phyloP scores from a whole-genome alignment of 441 rosid genomes.

The Jatropha podagrica region DNA sequence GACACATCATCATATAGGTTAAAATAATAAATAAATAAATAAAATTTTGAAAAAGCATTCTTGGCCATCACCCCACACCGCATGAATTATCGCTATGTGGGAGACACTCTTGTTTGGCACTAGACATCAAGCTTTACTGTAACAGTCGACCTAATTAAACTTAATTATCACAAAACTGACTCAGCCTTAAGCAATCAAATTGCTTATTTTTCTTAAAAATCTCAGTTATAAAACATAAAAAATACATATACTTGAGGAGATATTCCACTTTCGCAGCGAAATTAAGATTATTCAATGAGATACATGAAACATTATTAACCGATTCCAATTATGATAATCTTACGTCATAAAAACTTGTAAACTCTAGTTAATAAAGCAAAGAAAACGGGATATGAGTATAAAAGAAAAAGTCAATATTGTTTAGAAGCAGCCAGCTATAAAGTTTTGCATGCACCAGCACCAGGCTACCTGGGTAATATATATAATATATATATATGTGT shows the following conservation, averaged over 20 bases:
- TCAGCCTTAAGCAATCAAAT: not conserved
- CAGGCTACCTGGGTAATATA: not conserved
- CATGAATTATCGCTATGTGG: not conserved
- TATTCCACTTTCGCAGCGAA: not conserved
- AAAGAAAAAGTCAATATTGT: not conserved
- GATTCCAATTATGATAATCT: not conserved
- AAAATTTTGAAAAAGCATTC: not conserved
- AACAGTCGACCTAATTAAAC: not conserved
- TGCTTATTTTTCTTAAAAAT: not conserved
- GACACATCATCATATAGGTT: not conserved
- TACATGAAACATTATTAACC: not conserved
- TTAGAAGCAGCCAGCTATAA: not conserved
- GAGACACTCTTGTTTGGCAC: slow-evolving; percentile 1
- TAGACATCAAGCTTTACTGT: not conserved
- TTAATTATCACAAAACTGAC: not conserved
- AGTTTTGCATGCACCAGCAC: slow-evolving; percentile 9
- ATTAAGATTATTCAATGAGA: no score
- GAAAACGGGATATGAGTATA: not conserved
- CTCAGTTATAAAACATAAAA: not conserved
- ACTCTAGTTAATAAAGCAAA: no score
- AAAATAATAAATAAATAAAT: not conserved
- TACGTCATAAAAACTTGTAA: not conserved
- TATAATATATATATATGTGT: no score
- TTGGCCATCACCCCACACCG: not conserved
- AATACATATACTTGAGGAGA: not conserved